phyloP scores from a whole-genome alignment of 108 stramenopile genomes.

The Cyclotella distinguenda region DNA sequence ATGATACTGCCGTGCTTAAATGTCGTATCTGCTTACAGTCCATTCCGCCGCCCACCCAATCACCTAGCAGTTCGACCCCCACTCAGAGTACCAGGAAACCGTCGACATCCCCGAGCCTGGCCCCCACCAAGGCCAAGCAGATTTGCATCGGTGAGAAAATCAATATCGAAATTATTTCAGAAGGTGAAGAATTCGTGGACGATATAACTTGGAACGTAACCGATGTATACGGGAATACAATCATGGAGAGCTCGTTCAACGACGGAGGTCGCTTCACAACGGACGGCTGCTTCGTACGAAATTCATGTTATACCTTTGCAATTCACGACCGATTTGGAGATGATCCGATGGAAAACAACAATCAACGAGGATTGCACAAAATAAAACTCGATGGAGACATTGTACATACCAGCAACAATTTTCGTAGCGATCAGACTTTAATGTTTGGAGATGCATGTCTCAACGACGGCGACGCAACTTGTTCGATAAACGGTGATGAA shows the following conservation, averaged over 20 bases:
- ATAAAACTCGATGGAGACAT: slow-evolving; percentile 24
- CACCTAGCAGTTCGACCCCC: too few relatives aligned
- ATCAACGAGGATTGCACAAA: slow-evolving; percentile 13
- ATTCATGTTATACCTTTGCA: slow-evolving; percentile 28
- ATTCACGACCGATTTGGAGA: slow-evolving; percentile 12
- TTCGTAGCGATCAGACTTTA: slow-evolving; percentile 7
- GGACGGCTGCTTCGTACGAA: slow-evolving; percentile 13
- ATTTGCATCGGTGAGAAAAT: slow-evolving; percentile 10
- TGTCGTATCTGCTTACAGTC: too few relatives aligned
- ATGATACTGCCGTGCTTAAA: too few relatives aligned
- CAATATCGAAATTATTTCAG: slow-evolving; percentile 19
- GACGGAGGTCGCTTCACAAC: slow-evolving; percentile 1
- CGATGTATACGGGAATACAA: slow-evolving; percentile 20
- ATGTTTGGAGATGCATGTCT: slow-evolving; percentile 34
- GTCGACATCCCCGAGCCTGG: background rate
- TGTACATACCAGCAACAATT: slow-evolving; percentile 17
- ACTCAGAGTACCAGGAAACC: slow-evolving; percentile 2
- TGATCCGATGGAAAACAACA: background rate
- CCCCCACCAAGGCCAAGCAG: slow-evolving; percentile 17
- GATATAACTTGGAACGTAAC: slow-evolving; percentile 23
- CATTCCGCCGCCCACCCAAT: too few relatives aligned
- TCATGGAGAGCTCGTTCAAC: slow-evolving; percentile 6
- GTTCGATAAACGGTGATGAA: slow-evolving; percentile 7
- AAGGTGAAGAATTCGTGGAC: slow-evolving; percentile 26
- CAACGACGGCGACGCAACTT: slow-evolving; percentile 15